Conservation (phyloP, 139 green algal species). For the Yamagishiella unicocca region DNA sequence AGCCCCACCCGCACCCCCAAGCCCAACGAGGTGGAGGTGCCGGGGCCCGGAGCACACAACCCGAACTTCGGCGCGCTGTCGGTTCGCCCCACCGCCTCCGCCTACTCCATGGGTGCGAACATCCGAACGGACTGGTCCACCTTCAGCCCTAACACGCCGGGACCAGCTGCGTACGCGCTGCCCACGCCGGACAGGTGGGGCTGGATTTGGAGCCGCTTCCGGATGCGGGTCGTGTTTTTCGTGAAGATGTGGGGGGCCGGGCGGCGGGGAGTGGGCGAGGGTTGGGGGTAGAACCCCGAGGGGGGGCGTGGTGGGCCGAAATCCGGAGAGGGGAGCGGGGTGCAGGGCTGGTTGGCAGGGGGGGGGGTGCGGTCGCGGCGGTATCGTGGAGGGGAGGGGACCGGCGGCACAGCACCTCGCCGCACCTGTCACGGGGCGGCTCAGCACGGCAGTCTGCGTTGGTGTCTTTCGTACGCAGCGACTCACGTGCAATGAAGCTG, state of each 20-base stretch:
- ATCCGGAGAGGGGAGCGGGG: background rate
- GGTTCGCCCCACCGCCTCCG: background rate
- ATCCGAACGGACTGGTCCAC: slow-evolving; percentile 15
- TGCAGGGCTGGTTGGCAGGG: too few relatives aligned
- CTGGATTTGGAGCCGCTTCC: too few relatives aligned
- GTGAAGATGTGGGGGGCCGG: background rate
- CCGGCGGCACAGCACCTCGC: too few relatives aligned
- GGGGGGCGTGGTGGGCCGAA: background rate
- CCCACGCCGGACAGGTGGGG: slow-evolving; percentile 6
- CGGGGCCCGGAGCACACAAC: slow-evolving; percentile 42
- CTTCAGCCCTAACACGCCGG: slow-evolving; percentile 25
- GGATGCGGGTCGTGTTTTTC: too few relatives aligned
- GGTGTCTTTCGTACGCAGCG: too few relatives aligned
- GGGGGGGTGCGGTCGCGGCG: too few relatives aligned
- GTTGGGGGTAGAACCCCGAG: too few relatives aligned
- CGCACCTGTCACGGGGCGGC: too few relatives aligned
- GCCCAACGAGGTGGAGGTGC: slow-evolving; percentile 37
- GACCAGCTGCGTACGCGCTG: slow-evolving; percentile 27
- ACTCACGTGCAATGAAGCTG: background rate
- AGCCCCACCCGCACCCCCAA: slow-evolving; percentile 20
- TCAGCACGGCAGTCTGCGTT: too few relatives aligned
- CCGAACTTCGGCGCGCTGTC: slow-evolving; percentile 31
- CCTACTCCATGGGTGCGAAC: slow-evolving; percentile 43
- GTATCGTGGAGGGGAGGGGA: too few relatives aligned
- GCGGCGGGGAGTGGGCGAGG: background rate